Conservation (phyloP, 2,329 filamentous ascomycete genomes). For the Balansia obtecta region DNA sequence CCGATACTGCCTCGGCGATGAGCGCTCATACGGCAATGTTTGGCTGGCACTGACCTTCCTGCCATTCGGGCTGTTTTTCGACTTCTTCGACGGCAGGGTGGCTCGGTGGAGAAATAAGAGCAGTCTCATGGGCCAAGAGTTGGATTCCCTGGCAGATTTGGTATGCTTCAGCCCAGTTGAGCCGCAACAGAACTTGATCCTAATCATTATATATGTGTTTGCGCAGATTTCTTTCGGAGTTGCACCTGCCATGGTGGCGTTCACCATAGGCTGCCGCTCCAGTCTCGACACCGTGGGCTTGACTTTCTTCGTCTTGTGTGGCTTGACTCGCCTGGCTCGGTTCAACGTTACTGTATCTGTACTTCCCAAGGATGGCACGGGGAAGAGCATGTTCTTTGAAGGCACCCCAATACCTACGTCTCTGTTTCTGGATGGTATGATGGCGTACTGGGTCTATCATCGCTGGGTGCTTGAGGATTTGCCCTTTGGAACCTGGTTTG, state of each 20-base stretch:
- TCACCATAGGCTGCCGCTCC: constrained; percentile 80
- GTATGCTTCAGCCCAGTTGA: constrained; percentile 35
- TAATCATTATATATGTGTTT: neutral
- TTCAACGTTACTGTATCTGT: constrained; percentile 93
- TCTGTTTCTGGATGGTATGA: constrained; percentile 64
- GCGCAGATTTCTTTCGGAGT: constrained; percentile 86
- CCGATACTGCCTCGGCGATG: constrained; percentile 74
- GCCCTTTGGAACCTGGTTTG: constrained; percentile 59
- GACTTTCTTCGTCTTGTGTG: constrained; percentile 86
- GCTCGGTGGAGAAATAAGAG: constrained; percentile 95
- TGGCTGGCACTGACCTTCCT: constrained; percentile 79
- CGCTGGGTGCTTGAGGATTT: constrained; percentile 69
- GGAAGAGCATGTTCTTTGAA: constrained; percentile 93
- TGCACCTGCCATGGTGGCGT: constrained; percentile 75
- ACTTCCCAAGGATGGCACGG: constrained; percentile 80
- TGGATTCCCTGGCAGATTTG: constrained; percentile 90
- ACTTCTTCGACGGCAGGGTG: constrained; percentile 95
- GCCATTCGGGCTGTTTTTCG: constrained; percentile 90
- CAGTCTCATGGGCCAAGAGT: constrained; percentile 92
- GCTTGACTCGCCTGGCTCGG: constrained; percentile 81
- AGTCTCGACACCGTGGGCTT: constrained; percentile 68
- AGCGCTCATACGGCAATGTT: constrained; percentile 52
- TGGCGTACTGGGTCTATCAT: constrained; percentile 79
- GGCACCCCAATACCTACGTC: constrained; percentile 93
- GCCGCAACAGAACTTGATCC: neutral